These are phyloP conservation scores for Gracilaria domingensis DNA, from an alignment of 23 red algal genomes.

Conservation along the genomic window DNA sequence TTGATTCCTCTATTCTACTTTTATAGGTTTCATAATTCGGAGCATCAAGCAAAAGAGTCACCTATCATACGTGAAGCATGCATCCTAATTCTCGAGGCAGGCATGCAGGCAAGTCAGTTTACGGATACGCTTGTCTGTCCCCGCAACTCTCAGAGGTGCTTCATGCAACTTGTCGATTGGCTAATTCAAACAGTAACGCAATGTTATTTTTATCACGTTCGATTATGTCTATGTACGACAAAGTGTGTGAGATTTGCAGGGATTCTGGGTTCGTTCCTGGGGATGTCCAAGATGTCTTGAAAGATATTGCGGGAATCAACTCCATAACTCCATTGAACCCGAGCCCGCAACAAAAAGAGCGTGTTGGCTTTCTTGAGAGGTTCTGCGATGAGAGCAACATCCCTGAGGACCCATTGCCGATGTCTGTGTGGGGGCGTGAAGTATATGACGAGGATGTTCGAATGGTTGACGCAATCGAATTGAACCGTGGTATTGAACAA, in stretches of 20 bases:
- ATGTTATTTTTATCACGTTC: constrained; percentile 12
- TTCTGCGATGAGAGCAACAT: neutral
- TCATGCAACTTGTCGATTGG: constrained; percentile 4
- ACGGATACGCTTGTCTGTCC: neutral
- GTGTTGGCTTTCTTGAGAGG: constrained; percentile 1
- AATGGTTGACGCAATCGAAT: constrained; percentile 15
- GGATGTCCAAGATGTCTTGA: constrained; percentile 31
- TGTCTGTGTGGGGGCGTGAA: neutral
- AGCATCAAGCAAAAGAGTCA: neutral
- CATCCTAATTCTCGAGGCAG: neutral
- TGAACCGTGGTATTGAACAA: neutral
- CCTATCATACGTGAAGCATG: neutral
- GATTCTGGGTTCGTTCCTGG: constrained; percentile 1
- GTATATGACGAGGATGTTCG: neutral
- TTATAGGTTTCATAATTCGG: neutral
- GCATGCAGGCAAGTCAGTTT: neutral
- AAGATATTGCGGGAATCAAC: neutral
- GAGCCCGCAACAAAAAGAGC: neutral
- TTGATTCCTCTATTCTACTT: neutral
- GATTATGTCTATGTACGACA: constrained; percentile 4
- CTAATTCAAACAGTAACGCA: neutral
- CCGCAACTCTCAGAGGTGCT: constrained; percentile 14
- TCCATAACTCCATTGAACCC: constrained; percentile 6
- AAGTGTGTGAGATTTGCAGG: constrained; percentile 9
- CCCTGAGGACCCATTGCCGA: neutral